Conservation (phyloP, 495 filamentous ascomycete species). For the Jackrogersella minutella region DNA sequence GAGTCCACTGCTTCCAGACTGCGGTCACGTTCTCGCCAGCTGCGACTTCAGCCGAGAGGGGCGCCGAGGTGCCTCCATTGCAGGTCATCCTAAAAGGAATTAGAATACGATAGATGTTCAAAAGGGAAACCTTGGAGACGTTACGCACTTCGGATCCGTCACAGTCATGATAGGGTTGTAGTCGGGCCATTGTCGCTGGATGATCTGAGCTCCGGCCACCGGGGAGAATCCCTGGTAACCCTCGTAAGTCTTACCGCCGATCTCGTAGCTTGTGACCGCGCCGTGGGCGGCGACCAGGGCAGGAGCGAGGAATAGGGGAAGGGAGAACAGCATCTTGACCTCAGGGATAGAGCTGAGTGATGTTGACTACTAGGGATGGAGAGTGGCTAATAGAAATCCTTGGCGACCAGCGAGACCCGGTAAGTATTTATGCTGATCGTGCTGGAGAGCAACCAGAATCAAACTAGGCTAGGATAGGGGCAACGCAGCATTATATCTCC, state of each 20-base stretch:
- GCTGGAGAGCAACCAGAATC: conserved; percentile 16
- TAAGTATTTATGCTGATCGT: conserved; percentile 41
- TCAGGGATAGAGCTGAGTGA: background rate
- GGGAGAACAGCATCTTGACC: conserved; percentile 45
- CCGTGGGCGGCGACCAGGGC: conserved; percentile 61
- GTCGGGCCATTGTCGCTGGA: conserved; percentile 64
- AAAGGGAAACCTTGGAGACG: too few relatives aligned
- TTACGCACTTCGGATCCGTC: conserved; percentile 48
- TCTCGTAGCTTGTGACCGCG: conserved; percentile 65
- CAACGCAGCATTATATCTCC: conserved; percentile 19
- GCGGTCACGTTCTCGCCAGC: conserved; percentile 60
- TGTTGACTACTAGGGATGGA: conserved; percentile 2
- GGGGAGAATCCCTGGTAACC: conserved; percentile 62
- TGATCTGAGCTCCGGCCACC: conserved; percentile 53
- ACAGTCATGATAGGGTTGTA: conserved; percentile 61
- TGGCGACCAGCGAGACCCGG: conserved; percentile 28
- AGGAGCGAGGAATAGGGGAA: conserved; percentile 41
- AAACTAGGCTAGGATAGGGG: conserved; percentile 23
- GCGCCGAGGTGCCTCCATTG: conserved; percentile 62
- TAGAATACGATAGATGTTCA: too few relatives aligned
- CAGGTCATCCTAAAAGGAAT: too few relatives aligned
- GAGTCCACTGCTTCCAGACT: conserved; percentile 65
- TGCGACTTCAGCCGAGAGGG: conserved; percentile 50
- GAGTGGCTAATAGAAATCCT: conserved; percentile 17
- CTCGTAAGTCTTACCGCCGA: conserved; percentile 59